Evolutionary conservation across 768 basidiomycete species (phyloP).

Genomic region (Hygrophoropsis aurantiaca): DNA sequence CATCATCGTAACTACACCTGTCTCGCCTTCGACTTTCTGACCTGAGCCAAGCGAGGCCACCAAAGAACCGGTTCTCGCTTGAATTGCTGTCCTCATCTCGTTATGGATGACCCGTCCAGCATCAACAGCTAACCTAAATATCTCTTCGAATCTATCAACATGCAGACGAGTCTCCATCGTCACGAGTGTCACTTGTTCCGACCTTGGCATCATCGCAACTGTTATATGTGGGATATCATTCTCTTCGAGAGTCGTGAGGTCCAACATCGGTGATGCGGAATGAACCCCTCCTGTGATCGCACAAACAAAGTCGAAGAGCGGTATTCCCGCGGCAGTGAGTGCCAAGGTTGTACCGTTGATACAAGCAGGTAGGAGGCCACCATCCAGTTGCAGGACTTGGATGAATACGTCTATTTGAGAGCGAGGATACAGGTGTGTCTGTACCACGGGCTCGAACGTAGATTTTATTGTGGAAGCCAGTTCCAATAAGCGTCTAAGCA

Average conservation of each 20-base stretch:
- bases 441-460: constrained; percentile 95
- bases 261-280: constrained; percentile 77
- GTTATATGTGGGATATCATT: constrained; percentile 86
- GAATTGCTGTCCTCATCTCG: constrained; percentile 81
- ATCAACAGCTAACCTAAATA: constrained; percentile 76
- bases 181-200: constrained; percentile 82
- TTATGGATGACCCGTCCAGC: constrained; percentile 74
- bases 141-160: constrained; percentile 88
- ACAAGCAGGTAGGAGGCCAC: constrained; percentile 84
- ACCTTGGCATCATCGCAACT: constrained; percentile 85
- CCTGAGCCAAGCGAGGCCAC: constrained; percentile 60
- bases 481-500: constrained; percentile 77
- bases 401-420: constrained; percentile 93
- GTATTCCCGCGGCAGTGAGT: constrained; percentile 86
- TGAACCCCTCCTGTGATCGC: constrained; percentile 89
- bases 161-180: constrained; percentile 95
- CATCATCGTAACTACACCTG: constrained; percentile 30
- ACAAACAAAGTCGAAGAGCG: constrained; percentile 87
- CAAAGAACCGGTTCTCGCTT: constrained; percentile 58
- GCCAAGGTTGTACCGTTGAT: constrained; percentile 96
- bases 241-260: constrained; percentile 88
- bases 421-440: constrained; percentile 87
- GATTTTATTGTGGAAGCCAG: constrained; percentile 84
- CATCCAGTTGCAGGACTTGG: constrained; percentile 92
- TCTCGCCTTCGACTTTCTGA: constrained; percentile 26